These are phyloP conservation scores for Aquilaria malaccensis DNA, from an alignment of 345 rosid species.

Conservation along the genomic window DNA sequence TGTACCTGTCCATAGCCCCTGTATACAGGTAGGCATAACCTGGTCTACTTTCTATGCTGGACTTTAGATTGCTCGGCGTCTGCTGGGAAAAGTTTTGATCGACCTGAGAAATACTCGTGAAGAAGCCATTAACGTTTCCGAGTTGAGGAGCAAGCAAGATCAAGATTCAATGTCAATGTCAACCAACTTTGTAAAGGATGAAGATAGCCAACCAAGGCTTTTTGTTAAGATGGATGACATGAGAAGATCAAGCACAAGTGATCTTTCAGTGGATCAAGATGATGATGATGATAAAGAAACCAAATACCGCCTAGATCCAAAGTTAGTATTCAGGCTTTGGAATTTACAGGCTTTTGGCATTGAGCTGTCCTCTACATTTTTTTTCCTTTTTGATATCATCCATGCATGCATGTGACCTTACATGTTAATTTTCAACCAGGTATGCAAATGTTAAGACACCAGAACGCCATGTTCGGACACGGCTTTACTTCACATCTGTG, in stretches of 20 bases:
- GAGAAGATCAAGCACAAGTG: slow-evolving; percentile 62
- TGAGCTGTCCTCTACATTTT: slow-evolving; percentile 1
- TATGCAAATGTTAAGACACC: slow-evolving; percentile 99
- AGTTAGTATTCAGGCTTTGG: slow-evolving; percentile 28
- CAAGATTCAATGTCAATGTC: slow-evolving; percentile 36
- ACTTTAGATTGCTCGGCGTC: slow-evolving; percentile 75
- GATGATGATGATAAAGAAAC: slow-evolving; percentile 95
- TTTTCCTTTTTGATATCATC: background rate
- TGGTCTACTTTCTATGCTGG: background rate
- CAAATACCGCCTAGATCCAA: slow-evolving; percentile 95
- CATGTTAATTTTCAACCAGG: slow-evolving; percentile 29
- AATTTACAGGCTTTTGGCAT: background rate
- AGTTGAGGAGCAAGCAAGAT: slow-evolving; percentile 68
- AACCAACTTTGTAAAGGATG: slow-evolving; percentile 42
- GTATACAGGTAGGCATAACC: too few relatives aligned
- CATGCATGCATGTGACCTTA: background rate
- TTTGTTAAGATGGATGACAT: slow-evolving; percentile 47
- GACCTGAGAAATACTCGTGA: slow-evolving; percentile 96
- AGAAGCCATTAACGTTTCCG: slow-evolving; percentile 93
- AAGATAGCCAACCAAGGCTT: slow-evolving; percentile 47
- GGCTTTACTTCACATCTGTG: slow-evolving; percentile 98
- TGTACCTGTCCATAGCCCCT: too few relatives aligned
- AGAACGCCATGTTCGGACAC: slow-evolving; percentile 94
- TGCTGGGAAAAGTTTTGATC: slow-evolving; percentile 94
- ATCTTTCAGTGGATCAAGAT: slow-evolving; percentile 57